Conservation (phyloP, 768 basidiomycete species). For the Lentinula guzmanii region DNA sequence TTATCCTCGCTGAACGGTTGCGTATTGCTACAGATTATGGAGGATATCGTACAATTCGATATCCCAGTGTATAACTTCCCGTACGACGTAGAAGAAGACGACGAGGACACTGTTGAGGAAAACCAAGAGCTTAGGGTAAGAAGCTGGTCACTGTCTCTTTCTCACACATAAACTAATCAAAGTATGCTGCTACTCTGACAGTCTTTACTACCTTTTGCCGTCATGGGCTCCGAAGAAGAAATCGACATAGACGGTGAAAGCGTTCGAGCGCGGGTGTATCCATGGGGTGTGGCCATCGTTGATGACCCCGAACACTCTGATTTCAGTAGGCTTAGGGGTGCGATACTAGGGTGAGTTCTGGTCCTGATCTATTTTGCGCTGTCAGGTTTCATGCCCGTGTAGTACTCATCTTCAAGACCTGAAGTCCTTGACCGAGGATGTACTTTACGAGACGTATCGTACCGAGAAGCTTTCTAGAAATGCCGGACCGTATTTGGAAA, state of each 20-base stretch:
- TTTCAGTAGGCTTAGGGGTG: constrained; percentile 70
- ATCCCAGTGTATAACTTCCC: constrained; percentile 95
- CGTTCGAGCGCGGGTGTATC: constrained; percentile 79
- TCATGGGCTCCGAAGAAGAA: constrained; percentile 86
- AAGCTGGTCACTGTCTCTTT: neutral
- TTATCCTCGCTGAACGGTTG: constrained; percentile 3
- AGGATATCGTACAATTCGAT: constrained; percentile 85
- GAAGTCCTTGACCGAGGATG: constrained; percentile 78
- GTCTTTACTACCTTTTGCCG: constrained; percentile 78
- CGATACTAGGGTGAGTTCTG: constrained; percentile 50
- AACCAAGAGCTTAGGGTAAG: constrained; percentile 81
- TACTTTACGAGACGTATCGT: constrained; percentile 83
- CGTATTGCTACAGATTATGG: constrained; percentile 60
- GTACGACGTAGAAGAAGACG: constrained; percentile 90
- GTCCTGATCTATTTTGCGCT: constrained; percentile 21
- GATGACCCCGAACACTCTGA: constrained; percentile 92
- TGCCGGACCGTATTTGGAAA: constrained; percentile 41
- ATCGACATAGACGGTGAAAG: constrained; percentile 74
- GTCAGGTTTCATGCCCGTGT: neutral
- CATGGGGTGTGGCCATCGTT: constrained; percentile 89
- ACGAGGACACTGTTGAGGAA: constrained; percentile 86
- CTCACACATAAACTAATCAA: neutral
- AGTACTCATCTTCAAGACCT: constrained; percentile 82
- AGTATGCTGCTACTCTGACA: constrained; percentile 10
- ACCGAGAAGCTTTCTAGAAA: constrained; percentile 82